A percentile compares a stretch with the other conserved stretches of the same genome.
Evolutionary conservation across 805 yeast genomes (phyloP).

Genomic region (Lachancea sp.): DNA sequence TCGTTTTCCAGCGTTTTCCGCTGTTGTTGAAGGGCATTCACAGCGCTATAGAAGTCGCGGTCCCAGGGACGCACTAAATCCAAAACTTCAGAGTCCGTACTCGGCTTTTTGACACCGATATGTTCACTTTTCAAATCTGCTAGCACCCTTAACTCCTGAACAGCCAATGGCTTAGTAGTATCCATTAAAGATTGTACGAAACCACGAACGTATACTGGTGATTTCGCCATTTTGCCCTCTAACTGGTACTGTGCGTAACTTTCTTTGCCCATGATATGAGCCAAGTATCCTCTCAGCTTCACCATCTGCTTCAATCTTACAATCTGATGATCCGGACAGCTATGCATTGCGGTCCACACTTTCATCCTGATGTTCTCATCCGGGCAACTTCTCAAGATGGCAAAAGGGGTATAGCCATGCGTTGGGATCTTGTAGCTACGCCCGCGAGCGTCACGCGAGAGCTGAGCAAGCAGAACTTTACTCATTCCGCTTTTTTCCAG

Average conservation of each 20-base stretch:
- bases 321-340: slow-evolving; percentile 59
- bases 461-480: slow-evolving; percentile 18
- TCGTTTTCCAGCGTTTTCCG: slow-evolving; percentile 35
- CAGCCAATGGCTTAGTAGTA: slow-evolving; percentile 47
- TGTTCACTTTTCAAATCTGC: slow-evolving; percentile 34
- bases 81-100: slow-evolving; percentile 37
- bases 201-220: slow-evolving; percentile 65
- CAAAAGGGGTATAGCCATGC: slow-evolving; percentile 57
- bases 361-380: slow-evolving; percentile 52
- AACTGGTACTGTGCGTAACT: slow-evolving; percentile 77
- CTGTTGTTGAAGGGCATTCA: slow-evolving; percentile 24
- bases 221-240: slow-evolving; percentile 83
- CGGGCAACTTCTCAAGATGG: slow-evolving; percentile 53
- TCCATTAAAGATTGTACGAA: slow-evolving; percentile 58
- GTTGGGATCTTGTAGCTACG: slow-evolving; percentile 47
- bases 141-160: slow-evolving; percentile 49
- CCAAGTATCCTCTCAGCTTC: slow-evolving; percentile 59
- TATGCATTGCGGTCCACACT: slow-evolving; percentile 71
- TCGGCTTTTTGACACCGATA: slow-evolving; percentile 14
- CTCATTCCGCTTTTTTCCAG: slow-evolving; percentile 18
- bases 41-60: slow-evolving; percentile 57
- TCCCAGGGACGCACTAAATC: slow-evolving; percentile 80
- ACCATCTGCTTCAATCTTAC: slow-evolving; percentile 51
- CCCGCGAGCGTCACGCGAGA: slow-evolving; percentile 35
- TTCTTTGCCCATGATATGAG: slow-evolving; percentile 62